Base-by-base conservation (phyloP, 345 rosid genomes). In the Moricandia arvensis region DNA sequence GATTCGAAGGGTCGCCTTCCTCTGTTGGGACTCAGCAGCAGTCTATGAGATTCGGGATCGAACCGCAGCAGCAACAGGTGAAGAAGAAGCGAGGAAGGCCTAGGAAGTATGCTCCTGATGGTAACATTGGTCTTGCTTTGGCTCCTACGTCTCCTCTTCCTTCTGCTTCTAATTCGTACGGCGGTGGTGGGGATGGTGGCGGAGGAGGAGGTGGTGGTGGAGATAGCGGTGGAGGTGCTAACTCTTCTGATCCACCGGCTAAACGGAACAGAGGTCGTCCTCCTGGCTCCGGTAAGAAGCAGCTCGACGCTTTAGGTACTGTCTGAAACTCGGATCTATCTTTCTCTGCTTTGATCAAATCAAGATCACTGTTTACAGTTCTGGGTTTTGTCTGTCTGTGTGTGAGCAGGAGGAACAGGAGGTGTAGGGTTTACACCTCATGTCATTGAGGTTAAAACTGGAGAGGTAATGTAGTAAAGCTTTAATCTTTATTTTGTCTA, bases 401-500 rank as follows among this genome's bases (percentile, higher is more conserved):
- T 66, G 72, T 27, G 66, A 34, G 73, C 78, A 91, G 98, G 98
- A 82, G 98, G 98, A 65, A 73, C 83, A 76, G 93, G 93, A 79
- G 99, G 98, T 1, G 75, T 87, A n/a, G 98, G 97, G 62, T 95
- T 95, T 79, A 95, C 98, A 27, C 99, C 99, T 11, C 99, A 95
- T 80, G 98, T 95, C 58, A 95, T 95, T 66, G 83, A 81, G n/a
- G 96, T 95, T 17, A 79, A 85, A 65, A 80, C 87, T 12, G 99
- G 99, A 45, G 97, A 95, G 93, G 99, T 95, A 85, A 77, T 67
- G 59, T 41, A n/a, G 16, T 15, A 62, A 74, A 11, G 26, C 33
- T 57, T 7, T 11, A 4, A 5, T 30, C 35, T 57, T 5, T 9
- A 8, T 21, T 21, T 21, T 21, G 17, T 63, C 3, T 16, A 30